Conservation (phyloP, 2,329 filamentous ascomycete species). For the Plenodomus tracheiphilus region DNA sequence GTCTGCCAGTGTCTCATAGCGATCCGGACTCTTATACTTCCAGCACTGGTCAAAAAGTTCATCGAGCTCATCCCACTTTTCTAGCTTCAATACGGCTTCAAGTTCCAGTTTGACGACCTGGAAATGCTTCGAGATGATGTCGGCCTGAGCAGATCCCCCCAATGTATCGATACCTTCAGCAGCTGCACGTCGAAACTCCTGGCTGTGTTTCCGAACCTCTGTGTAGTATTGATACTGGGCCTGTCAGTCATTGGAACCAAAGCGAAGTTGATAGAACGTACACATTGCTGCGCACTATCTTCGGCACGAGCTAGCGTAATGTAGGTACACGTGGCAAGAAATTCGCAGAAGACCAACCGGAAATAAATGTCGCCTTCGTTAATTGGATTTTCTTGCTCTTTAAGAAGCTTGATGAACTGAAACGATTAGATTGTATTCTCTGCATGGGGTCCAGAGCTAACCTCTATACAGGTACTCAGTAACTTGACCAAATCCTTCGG, state of each 20-base stretch:
- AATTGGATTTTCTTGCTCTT: conserved; percentile 25
- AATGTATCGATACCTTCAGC: conserved; percentile 44
- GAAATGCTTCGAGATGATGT: conserved; percentile 65
- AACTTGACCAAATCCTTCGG: conserved; percentile 61
- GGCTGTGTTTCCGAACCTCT: conserved; percentile 62
- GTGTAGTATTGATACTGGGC: conserved; percentile 64
- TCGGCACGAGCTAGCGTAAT: conserved; percentile 54
- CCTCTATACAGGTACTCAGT: conserved; percentile 49
- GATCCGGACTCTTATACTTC: conserved; percentile 40
- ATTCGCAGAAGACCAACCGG: conserved; percentile 71
- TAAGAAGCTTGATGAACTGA: conserved; percentile 49
- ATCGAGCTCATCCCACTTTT: conserved; percentile 68
- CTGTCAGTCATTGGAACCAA: conserved; percentile 31
- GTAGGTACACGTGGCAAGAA: conserved; percentile 58
- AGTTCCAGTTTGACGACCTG: conserved; percentile 76
- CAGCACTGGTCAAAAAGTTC: conserved; percentile 58
- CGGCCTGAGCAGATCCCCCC: conserved; percentile 51
- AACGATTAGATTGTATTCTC: neutral
- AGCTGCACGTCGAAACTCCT: conserved; percentile 58
- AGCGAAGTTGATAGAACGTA: conserved; percentile 28
- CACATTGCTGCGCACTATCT: conserved; percentile 45
- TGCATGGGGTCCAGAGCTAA: conserved; percentile 14
- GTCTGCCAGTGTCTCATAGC: conserved; percentile 53
- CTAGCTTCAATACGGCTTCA: conserved; percentile 70
- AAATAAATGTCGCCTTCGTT: conserved; percentile 55